A percentile compares a stretch with the other conserved stretches of the same genome.
These are phyloP conservation scores for Solanum okadae DNA, from an alignment of 257 asterid species.

Conservation along the genomic window DNA sequence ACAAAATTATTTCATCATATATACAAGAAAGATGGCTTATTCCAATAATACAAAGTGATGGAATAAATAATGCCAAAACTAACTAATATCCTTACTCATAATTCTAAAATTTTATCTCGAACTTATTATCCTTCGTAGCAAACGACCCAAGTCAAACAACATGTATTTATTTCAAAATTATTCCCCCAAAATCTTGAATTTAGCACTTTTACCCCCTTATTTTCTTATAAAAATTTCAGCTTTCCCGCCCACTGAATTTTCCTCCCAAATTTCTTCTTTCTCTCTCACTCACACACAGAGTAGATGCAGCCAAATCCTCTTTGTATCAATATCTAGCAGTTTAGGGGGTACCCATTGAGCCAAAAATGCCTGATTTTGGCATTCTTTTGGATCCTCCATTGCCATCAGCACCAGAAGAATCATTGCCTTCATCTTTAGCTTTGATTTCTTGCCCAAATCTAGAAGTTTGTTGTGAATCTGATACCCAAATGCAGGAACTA, in stretches of 20 bases:
- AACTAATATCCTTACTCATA: not conserved
- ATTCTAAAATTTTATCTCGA: not conserved
- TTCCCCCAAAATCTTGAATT: not conserved
- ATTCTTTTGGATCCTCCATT: constrained; percentile 12
- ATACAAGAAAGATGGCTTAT: too few relatives aligned
- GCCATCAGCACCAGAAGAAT: constrained; percentile 1
- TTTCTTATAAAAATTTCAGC: not conserved
- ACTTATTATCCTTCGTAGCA: not conserved
- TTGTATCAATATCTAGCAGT: not conserved
- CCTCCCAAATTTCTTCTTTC: not conserved
- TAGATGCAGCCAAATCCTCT: not conserved
- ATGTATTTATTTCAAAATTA: not conserved
- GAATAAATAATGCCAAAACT: not conserved
- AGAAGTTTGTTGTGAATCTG: not conserved
- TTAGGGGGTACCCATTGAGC: not conserved
- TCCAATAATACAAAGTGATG: not conserved
- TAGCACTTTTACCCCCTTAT: not conserved
- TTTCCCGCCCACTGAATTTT: constrained; percentile 3
- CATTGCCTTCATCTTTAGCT: not conserved
- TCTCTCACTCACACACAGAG: not conserved
- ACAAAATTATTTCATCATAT: not conserved
- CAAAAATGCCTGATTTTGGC: constrained; percentile 39
- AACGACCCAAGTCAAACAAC: not conserved
- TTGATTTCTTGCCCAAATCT: not conserved
- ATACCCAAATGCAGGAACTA: not conserved